These are phyloP conservation scores for Fusarium sp. DNA, from an alignment of 2,329 filamentous ascomycete species.

Conservation along the genomic window DNA sequence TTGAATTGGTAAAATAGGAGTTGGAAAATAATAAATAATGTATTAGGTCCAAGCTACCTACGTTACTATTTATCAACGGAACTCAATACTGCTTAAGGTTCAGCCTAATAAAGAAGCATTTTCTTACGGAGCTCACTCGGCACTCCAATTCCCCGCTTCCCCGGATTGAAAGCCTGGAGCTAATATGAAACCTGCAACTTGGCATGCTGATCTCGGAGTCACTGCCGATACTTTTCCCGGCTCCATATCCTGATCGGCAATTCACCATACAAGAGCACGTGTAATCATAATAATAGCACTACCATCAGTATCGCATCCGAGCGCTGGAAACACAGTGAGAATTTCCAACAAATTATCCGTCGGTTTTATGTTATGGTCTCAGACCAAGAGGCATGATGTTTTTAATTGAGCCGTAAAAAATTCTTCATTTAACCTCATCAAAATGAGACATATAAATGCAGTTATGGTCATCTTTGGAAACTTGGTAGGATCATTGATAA, in stretches of 20 bases:
- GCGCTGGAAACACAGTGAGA: no score
- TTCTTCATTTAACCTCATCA: no score
- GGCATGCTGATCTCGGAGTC: background rate
- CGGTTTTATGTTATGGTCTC: no score
- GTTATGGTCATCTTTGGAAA: background rate
- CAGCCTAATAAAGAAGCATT: background rate
- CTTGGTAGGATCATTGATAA: background rate
- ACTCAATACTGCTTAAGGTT: fast-evolving
- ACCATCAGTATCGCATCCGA: no score
- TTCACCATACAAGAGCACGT: no score
- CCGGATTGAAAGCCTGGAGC: fast-evolving
- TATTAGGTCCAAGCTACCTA: no score
- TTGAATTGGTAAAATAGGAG: no score
- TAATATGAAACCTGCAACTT: background rate
- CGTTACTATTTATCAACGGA: background rate
- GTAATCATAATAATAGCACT: no score
- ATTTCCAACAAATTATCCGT: no score
- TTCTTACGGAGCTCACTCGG: background rate
- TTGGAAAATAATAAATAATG: no score
- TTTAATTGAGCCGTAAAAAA: fast-evolving
- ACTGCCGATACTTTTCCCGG: background rate
- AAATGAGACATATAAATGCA: no score
- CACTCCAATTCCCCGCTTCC: background rate
- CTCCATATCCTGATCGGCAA: background rate
- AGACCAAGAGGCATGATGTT: no score